phyloP scores from a whole-genome alignment of 768 basidiomycete species.

The Lactifluus subvellereus region DNA sequence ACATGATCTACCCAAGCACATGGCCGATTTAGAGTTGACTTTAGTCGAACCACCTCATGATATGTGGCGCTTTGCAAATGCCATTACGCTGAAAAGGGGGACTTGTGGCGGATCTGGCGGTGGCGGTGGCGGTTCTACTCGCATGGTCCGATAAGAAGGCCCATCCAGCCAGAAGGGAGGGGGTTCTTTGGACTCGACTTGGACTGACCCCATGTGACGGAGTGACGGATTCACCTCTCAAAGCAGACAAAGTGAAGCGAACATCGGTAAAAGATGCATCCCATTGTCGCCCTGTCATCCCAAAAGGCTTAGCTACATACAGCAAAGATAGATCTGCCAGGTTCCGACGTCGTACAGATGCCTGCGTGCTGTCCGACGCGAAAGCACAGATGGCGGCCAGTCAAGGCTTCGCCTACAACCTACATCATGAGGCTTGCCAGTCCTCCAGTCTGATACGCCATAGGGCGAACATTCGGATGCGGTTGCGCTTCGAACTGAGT shows the following conservation, averaged over 20 bases:
- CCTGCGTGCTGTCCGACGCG: neutral
- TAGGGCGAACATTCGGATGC: constrained; percentile 88
- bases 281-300: neutral
- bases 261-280: neutral
- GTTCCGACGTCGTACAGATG: neutral
- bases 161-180: neutral
- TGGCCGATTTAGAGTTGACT: neutral
- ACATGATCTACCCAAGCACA: neutral
- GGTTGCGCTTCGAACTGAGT: constrained; percentile 79
- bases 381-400: neutral
- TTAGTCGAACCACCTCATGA: neutral
- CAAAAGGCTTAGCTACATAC: neutral
- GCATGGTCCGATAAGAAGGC: neutral
- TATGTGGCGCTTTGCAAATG: neutral
- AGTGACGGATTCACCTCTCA: neutral
- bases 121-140: neutral
- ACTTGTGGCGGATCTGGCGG: neutral
- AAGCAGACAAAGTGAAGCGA: neutral
- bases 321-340: neutral
- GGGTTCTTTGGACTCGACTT: neutral
- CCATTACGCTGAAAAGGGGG: neutral
- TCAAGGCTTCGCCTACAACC: constrained; percentile 5
- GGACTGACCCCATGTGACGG: neutral
- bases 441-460: constrained; percentile 78
- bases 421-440: constrained; percentile 68